Evolutionary conservation across 495 filamentous ascomycete species (phyloP).

Genomic region (Penicillium parvum): DNA sequence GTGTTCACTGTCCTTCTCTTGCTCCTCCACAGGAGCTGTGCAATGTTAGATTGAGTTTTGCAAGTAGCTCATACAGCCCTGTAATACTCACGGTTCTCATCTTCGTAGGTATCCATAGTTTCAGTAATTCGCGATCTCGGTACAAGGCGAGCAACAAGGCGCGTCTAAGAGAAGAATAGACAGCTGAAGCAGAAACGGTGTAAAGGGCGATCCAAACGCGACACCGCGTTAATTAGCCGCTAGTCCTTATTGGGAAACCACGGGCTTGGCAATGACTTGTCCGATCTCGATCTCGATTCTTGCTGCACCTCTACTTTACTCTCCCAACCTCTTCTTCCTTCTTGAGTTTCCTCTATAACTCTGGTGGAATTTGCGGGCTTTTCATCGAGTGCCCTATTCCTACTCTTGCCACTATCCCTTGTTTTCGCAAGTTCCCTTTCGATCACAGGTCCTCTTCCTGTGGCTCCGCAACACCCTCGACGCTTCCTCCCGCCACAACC

Average conservation of each 20-base stretch:
- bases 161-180: background rate
- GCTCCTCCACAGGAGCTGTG: conserved; percentile 41
- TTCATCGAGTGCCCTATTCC: background rate
- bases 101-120: conserved; percentile 41
- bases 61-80: background rate
- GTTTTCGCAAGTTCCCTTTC: background rate
- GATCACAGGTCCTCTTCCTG: conserved; percentile 1
- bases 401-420: background rate
- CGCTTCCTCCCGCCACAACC: background rate
- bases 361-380: background rate
- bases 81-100: conserved; percentile 24
- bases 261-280: conserved; percentile 27
- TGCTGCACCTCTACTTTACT: conserved; percentile 5
- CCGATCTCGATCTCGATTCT: conserved; percentile 7
- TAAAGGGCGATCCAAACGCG: conserved; percentile 1
- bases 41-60: conserved; percentile 18
- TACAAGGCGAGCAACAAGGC: background rate
- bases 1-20: conserved; percentile 66
- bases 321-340: background rate
- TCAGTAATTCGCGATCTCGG: background rate
- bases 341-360: background rate
- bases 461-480: background rate
- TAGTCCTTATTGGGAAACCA: conserved; percentile 19
- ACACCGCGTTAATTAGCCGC: conserved; percentile 36
- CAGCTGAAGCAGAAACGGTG: background rate